phyloP scores from a whole-genome alignment of 306 rosid species.

The Trifolium subterraneum region DNA sequence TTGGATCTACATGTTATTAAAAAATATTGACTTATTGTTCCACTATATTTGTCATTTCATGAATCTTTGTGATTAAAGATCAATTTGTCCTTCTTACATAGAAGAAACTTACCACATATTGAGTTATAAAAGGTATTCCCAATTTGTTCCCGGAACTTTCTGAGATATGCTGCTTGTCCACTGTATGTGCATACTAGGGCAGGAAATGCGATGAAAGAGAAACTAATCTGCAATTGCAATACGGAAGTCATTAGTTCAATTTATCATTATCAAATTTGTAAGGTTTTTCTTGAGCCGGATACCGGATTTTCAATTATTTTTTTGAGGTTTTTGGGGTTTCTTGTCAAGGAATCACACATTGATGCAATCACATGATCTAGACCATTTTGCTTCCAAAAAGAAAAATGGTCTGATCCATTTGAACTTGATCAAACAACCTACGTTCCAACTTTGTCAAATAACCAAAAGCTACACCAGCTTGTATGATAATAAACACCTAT shows the following conservation, averaged over 20 bases:
- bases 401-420: no score
- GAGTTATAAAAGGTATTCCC: conserved; percentile 56
- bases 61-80: background rate
- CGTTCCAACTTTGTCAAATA: no score
- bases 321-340: no score
- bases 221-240: conserved; percentile 54
- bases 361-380: background rate
- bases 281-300: no score
- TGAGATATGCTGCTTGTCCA: conserved; percentile 75
- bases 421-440: background rate
- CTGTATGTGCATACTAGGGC: conserved; percentile 50
- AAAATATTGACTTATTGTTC: background rate
- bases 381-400: no score
- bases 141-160: conserved; percentile 53
- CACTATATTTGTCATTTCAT: background rate
- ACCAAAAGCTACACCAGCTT: no score
- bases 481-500: no score
- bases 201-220: conserved; percentile 58
- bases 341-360: background rate
- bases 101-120: conserved; percentile 47
- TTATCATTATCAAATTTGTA: background rate
- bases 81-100: background rate
- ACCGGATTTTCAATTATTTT: no score
- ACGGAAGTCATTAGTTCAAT: background rate
- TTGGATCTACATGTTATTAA: conserved; percentile 41